phyloP scores from a whole-genome alignment of 2,329 filamentous ascomycete genomes.

The Alternaria arborescens region DNA sequence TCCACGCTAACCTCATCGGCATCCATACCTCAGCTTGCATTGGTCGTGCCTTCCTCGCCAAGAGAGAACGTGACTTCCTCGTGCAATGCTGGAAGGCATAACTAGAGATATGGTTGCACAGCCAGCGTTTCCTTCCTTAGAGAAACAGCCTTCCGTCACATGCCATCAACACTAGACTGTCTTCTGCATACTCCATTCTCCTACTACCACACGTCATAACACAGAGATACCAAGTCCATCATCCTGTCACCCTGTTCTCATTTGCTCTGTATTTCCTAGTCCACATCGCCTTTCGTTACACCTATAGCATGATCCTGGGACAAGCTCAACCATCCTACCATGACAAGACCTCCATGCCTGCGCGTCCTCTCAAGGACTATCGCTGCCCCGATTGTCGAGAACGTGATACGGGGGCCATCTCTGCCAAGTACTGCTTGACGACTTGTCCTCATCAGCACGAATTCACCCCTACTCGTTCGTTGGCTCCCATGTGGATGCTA shows the following conservation, averaged over 20 bases:
- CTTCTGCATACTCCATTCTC: not conserved
- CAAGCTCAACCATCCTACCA: slow-evolving; percentile 19
- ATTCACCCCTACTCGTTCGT: slow-evolving; percentile 35
- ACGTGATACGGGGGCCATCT: not conserved
- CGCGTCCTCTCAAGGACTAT: slow-evolving; percentile 14
- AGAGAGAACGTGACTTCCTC: not conserved
- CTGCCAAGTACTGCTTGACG: slow-evolving; percentile 9
- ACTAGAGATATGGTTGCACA: not conserved
- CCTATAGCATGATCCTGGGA: slow-evolving; percentile 25
- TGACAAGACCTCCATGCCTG: slow-evolving; percentile 15
- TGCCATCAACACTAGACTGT: not conserved
- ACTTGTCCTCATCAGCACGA: slow-evolving; percentile 27
- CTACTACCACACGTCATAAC: not conserved
- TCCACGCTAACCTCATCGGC: no score
- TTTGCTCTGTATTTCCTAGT: slow-evolving; percentile 19
- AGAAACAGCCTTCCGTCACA: not conserved
- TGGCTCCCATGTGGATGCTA: not conserved
- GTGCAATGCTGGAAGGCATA: not conserved
- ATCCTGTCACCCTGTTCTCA: slow-evolving; percentile 14
- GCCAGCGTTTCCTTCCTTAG: not conserved
- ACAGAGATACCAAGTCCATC: slow-evolving; percentile 3
- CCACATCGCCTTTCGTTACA: slow-evolving; percentile 17
- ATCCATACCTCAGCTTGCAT: no score
- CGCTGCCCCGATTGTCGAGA: slow-evolving; percentile 23
- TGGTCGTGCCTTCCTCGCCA: not conserved